Evolutionary conservation across 2,329 filamentous ascomycete species (phyloP).

Genomic region (Dactylellina parvicollis): DNA sequence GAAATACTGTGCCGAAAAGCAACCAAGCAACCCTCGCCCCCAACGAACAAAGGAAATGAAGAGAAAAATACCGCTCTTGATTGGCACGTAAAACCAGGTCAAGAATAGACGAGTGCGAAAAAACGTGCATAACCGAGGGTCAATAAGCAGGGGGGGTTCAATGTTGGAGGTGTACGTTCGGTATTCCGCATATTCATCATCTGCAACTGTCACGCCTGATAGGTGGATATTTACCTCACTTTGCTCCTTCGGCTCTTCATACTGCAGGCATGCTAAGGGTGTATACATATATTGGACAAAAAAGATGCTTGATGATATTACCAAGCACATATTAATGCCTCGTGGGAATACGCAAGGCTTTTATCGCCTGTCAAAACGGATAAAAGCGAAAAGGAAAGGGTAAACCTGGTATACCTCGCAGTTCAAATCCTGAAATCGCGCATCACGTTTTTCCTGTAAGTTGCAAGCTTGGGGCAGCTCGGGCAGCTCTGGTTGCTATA

Average conservation of each 20-base stretch:
- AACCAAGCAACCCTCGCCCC: slow-evolving; percentile 1
- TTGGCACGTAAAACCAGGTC: slow-evolving; percentile 16
- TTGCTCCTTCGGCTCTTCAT: background rate
- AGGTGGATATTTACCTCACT: slow-evolving; percentile 24
- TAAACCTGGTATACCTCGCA: slow-evolving; percentile 33
- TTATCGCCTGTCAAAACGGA: slow-evolving; percentile 18
- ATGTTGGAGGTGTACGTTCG: background rate
- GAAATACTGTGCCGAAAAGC: slow-evolving; percentile 45
- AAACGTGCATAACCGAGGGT: slow-evolving; percentile 50
- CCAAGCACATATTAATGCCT: slow-evolving; percentile 53
- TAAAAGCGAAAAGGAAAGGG: slow-evolving; percentile 46
- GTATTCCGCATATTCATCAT: too few relatives aligned
- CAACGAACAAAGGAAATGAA: background rate
- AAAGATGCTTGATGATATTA: background rate
- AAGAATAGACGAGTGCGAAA: slow-evolving; percentile 42
- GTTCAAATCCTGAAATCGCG: slow-evolving; percentile 46
- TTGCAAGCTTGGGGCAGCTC: too few relatives aligned
- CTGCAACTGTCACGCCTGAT: slow-evolving; percentile 23
- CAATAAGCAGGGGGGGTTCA: slow-evolving; percentile 1
- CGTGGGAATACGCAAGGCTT: slow-evolving; percentile 26
- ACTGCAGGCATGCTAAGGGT: background rate
- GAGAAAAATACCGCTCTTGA: background rate
- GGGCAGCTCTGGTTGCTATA: too few relatives aligned
- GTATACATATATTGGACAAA: background rate
- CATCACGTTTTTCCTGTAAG: slow-evolving; percentile 41